phyloP scores from a whole-genome alignment of 768 basidiomycete species.

The Termitomyces heimii region DNA sequence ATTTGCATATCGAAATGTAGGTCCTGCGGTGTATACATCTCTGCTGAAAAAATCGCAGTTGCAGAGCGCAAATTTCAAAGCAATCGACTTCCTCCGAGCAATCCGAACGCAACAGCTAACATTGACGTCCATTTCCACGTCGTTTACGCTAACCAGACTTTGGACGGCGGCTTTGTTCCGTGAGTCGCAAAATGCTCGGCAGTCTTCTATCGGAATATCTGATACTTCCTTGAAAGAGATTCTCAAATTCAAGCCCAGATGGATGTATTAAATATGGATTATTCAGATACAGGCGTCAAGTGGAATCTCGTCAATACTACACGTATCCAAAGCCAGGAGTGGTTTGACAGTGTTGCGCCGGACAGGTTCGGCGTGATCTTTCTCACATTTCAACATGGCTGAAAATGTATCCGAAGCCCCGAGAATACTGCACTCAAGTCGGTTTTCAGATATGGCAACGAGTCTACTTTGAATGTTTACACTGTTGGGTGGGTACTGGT shows the following conservation, averaged over 20 bases:
- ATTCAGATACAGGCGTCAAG: conserved; percentile 28
- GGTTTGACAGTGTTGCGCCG: conserved; percentile 41
- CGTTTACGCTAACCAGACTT: conserved; percentile 32
- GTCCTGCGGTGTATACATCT: conserved; percentile 32
- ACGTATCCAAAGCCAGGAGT: conserved; percentile 36
- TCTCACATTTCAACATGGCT: neutral
- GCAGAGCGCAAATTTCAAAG: conserved; percentile 33
- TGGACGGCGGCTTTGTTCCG: conserved; percentile 34
- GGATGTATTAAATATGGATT: conserved; percentile 34
- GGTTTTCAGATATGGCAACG: conserved; percentile 32
- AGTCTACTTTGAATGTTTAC: conserved; percentile 30
- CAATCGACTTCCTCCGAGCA: conserved; percentile 22
- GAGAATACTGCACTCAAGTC: conserved; percentile 40
- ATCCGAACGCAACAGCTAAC: conserved; percentile 21
- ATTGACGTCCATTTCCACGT: conserved; percentile 41
- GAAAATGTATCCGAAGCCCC: conserved; percentile 8
- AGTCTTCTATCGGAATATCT: neutral
- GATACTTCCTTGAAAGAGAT: conserved; percentile 11
- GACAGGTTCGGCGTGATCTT: conserved; percentile 14
- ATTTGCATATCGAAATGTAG: conserved; percentile 11
- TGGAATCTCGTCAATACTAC: conserved; percentile 36
- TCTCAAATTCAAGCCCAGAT: conserved; percentile 30
- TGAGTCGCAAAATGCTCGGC: conserved; percentile 14
- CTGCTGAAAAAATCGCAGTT: conserved; percentile 22
- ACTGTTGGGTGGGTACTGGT: conserved; percentile 22